Percentiles rank a stretch among this genome's conserved stretches.
These are phyloP conservation scores for Eucalyptus albens DNA, from an alignment of 345 rosid genomes.

Conservation along the genomic window DNA sequence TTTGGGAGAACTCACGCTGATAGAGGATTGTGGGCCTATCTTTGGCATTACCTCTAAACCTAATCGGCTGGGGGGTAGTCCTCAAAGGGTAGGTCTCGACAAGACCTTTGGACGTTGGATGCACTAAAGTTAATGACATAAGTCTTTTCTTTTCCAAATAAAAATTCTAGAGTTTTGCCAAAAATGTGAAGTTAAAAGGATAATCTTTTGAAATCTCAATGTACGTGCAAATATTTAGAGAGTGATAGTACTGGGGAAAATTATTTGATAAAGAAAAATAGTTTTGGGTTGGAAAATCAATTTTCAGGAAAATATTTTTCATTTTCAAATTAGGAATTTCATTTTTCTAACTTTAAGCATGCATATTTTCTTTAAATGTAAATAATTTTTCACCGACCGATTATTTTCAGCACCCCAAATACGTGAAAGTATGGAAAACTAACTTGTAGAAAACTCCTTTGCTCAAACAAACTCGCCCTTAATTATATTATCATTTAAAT, in stretches of 20 bases:
- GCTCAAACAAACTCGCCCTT: fast-evolving
- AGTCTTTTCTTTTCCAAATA: too few species aligned
- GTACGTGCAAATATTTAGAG: background rate
- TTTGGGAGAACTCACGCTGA: too few species aligned
- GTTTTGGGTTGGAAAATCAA: too few species aligned
- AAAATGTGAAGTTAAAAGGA: background rate
- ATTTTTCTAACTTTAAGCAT: background rate
- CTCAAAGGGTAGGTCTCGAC: background rate
- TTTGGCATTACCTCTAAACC: background rate
- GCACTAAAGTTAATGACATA: background rate
- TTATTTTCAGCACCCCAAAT: background rate
- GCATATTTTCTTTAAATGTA: background rate
- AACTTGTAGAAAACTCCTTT: fast-evolving
- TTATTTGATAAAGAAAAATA: background rate
- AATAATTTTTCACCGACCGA: fast-evolving
- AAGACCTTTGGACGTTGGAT: background rate
- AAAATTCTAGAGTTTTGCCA: background rate
- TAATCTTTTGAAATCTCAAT: background rate
- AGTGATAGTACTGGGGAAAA: fast-evolving
- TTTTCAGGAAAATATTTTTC: too few species aligned
- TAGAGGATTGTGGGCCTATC: background rate
- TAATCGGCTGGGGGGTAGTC: fast-evolving
- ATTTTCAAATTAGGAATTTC: background rate
- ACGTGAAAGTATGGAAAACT: background rate
- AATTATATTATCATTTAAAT: too few species aligned